Percentiles rank a stretch among this genome's conserved stretches.
phyloP scores from a whole-genome alignment of 129 eudicot species.

The Chrysanthemum lavandulifolium region DNA sequence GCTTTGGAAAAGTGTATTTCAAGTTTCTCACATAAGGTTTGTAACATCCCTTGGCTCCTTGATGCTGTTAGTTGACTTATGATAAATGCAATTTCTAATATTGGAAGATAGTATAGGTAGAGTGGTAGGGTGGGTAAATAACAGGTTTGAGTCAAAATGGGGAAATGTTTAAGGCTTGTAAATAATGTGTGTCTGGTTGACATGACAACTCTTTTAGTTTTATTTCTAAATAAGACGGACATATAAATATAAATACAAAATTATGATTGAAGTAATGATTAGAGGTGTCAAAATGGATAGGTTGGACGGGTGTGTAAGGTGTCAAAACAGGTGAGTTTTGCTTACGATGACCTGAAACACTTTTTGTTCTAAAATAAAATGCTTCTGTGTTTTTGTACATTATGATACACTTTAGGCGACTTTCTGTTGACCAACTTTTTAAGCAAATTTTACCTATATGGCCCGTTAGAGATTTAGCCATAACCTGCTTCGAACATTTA shows the following conservation, averaged over 20 bases:
- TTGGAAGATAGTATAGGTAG: background rate
- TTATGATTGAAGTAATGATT: no score
- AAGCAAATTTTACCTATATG: background rate
- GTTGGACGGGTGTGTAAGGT: no score
- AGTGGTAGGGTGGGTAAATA: background rate
- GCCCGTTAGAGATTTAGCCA: background rate
- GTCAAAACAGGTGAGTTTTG: no score
- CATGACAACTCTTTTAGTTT: background rate
- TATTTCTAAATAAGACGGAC: background rate
- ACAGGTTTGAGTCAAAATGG: background rate
- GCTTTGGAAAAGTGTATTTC: slow-evolving; percentile 64
- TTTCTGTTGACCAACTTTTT: background rate
- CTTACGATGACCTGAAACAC: no score
- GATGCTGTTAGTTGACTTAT: background rate
- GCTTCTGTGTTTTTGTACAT: background rate
- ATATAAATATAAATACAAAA: background rate
- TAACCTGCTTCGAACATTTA: background rate
- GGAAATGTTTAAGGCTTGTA: no score
- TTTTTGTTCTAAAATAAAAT: background rate
- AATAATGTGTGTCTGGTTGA: background rate
- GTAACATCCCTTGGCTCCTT: slow-evolving; percentile 9
- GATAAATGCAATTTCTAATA: background rate
- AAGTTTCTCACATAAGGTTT: slow-evolving; percentile 60
- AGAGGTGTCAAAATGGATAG: no score
- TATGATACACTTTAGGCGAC: background rate